Conservation (phyloP, 345 rosid species). For the Syzygium aqueum region DNA sequence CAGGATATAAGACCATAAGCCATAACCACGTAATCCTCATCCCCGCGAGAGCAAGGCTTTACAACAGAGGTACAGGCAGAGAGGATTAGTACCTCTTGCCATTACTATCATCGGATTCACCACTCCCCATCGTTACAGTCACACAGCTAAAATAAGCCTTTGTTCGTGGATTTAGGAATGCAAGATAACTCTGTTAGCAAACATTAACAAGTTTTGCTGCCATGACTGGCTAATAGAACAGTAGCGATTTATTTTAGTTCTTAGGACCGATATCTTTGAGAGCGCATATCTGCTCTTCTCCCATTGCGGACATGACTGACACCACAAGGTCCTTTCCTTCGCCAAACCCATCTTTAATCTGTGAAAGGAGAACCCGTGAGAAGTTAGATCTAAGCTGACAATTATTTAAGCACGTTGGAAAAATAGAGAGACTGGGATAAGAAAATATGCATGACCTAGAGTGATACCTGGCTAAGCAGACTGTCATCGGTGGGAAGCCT, state of each 20-base stretch:
- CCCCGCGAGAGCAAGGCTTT: not conserved
- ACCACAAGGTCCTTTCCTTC: slow-evolving; percentile 70
- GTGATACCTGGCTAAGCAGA: slow-evolving; percentile 47
- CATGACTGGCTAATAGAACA: slow-evolving; percentile 13
- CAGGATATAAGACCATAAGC: not conserved
- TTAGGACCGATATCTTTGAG: slow-evolving; percentile 67
- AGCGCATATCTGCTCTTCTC: slow-evolving; percentile 62
- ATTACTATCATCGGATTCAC: not conserved
- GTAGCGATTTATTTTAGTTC: slow-evolving; percentile 21
- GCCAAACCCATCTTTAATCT: slow-evolving; percentile 56
- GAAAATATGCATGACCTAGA: not conserved
- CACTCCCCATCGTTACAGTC: not conserved
- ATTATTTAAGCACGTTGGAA: not conserved
- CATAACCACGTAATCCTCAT: not conserved
- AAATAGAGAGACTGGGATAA: not conserved
- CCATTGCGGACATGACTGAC: slow-evolving; percentile 61
- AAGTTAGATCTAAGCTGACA: not conserved
- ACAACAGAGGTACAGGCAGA: not conserved
- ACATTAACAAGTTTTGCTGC: not conserved
- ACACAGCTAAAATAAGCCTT: not conserved
- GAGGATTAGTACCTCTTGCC: slow-evolving; percentile 1
- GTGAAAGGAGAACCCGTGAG: not conserved
- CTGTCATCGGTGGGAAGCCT: slow-evolving; percentile 67
- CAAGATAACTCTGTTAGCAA: slow-evolving; percentile 3
- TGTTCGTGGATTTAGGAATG: not conserved